Evolutionary conservation across 345 rosid species (phyloP).

Genomic region (Aurinia saxatilis): DNA sequence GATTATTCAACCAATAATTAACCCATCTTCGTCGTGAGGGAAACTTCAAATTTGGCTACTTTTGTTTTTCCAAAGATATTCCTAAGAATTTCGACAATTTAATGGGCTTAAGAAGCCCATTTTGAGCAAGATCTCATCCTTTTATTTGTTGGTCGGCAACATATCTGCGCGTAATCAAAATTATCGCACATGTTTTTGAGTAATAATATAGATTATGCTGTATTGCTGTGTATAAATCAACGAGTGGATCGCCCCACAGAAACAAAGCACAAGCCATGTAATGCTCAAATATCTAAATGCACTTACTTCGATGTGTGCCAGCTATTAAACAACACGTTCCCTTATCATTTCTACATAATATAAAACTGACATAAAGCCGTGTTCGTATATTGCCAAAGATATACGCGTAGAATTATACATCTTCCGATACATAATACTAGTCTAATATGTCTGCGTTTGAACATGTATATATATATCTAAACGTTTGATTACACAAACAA

Average conservation of each 20-base stretch:
- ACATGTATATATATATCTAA: slow-evolving; percentile 7
- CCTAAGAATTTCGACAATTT: background rate
- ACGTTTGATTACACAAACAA: slow-evolving; percentile 1
- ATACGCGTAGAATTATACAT: background rate
- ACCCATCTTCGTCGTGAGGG: too few relatives aligned
- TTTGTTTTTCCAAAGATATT: background rate
- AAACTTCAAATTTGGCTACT: too few relatives aligned
- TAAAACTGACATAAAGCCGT: background rate
- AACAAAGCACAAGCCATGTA: slow-evolving; percentile 7
- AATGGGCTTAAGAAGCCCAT: slow-evolving; percentile 2
- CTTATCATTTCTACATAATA: background rate
- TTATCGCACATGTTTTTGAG: background rate
- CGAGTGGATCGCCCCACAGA: slow-evolving; percentile 9
- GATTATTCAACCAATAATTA: too few relatives aligned
- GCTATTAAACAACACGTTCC: background rate
- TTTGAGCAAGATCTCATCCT: background rate
- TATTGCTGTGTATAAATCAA: too few relatives aligned
- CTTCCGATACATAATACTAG: background rate
- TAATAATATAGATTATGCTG: too few relatives aligned
- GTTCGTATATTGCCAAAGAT: background rate
- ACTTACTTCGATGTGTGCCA: slow-evolving; percentile 10
- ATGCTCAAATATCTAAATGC: slow-evolving; percentile 11
- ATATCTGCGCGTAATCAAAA: too few relatives aligned
- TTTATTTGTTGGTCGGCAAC: too few relatives aligned
- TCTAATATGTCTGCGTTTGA: slow-evolving; percentile 21